A percentile compares a stretch with the other conserved stretches of the same genome.
Evolutionary conservation across 352 stramenopile genomes (phyloP).

Genomic region (Phytophthora sojae): DNA sequence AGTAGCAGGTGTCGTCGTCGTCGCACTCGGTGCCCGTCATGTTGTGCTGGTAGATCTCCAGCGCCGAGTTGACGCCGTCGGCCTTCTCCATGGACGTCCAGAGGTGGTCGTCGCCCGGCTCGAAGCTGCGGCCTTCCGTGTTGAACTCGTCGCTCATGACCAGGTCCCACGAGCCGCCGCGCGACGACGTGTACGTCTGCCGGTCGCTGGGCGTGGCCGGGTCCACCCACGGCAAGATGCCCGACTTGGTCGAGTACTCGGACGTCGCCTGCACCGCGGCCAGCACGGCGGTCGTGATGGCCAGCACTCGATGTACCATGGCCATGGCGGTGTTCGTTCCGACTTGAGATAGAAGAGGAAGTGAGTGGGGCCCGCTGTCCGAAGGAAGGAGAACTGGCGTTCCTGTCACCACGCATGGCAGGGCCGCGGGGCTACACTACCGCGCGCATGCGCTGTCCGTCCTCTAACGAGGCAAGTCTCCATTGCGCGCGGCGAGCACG

Average conservation of each 20-base stretch:
- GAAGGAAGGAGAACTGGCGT: conserved; percentile 23
- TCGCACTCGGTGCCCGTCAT: conserved; percentile 67
- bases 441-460: conserved; percentile 19
- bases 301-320: conserved; percentile 8
- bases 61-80: neutral
- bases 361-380: conserved; percentile 30
- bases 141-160: conserved; percentile 97
- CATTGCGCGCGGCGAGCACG: conserved; percentile 14
- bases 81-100: neutral
- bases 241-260: conserved; percentile 62
- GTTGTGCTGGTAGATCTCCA: conserved; percentile 28
- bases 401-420: neutral
- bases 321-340: conserved; percentile 8
- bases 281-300: neutral
- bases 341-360: conserved; percentile 17
- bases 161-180: conserved; percentile 66
- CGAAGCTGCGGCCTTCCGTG: conserved; percentile 23
- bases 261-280: conserved; percentile 12
- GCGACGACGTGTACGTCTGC: conserved; percentile 59
- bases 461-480: conserved; percentile 10
- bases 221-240: conserved; percentile 71
- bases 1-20: conserved; percentile 52
- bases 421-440: conserved; percentile 7
- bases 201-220: conserved; percentile 49
- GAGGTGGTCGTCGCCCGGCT: neutral